Percentiles rank a stretch among this genome's conserved stretches.
These are phyloP conservation scores for Cordyceps farinosa DNA, from an alignment of 2,329 filamentous ascomycete species.

Conservation along the genomic window DNA sequence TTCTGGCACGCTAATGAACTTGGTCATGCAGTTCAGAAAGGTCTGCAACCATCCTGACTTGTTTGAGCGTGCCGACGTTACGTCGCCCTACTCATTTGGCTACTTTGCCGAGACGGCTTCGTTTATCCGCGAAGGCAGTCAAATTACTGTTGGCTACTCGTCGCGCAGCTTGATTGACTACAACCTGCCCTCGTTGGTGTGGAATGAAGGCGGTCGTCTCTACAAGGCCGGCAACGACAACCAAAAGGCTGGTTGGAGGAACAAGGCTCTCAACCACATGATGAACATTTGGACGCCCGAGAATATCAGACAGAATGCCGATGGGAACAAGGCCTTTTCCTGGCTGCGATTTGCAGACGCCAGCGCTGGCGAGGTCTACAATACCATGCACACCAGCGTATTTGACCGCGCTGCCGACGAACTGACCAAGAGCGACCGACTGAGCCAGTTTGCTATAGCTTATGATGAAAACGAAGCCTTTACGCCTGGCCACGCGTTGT, in stretches of 20 bases:
- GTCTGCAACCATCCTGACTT: constrained; percentile 98
- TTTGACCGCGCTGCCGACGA: constrained; percentile 70
- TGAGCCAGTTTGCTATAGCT: constrained; percentile 62
- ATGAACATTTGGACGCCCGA: constrained; percentile 90
- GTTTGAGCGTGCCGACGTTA: constrained; percentile 91
- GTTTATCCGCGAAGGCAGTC: constrained; percentile 82
- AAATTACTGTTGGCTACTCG: constrained; percentile 80
- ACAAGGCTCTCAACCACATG: constrained; percentile 71
- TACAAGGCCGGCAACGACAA: constrained; percentile 72
- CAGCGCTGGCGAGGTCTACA: constrained; percentile 69
- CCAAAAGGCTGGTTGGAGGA: constrained; percentile 70
- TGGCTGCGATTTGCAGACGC: constrained; percentile 85
- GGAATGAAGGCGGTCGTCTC: constrained; percentile 73
- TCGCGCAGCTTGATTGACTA: constrained; percentile 84
- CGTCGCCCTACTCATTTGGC: constrained; percentile 77
- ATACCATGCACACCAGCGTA: constrained; percentile 64
- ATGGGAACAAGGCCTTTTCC: constrained; percentile 68
- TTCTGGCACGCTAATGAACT: constrained; percentile 94
- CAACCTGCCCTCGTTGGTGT: constrained; percentile 75
- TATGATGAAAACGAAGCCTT: constrained; percentile 66
- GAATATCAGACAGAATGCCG: constrained; percentile 64
- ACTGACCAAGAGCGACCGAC: constrained; percentile 50
- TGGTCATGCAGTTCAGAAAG: constrained; percentile 99
- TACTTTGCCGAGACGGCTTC: constrained; percentile 93
- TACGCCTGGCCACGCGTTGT: constrained; percentile 70